Base-by-base conservation (phyloP, 495 filamentous ascomycete genomes). In the Hypoxylon crocopeplum region DNA sequence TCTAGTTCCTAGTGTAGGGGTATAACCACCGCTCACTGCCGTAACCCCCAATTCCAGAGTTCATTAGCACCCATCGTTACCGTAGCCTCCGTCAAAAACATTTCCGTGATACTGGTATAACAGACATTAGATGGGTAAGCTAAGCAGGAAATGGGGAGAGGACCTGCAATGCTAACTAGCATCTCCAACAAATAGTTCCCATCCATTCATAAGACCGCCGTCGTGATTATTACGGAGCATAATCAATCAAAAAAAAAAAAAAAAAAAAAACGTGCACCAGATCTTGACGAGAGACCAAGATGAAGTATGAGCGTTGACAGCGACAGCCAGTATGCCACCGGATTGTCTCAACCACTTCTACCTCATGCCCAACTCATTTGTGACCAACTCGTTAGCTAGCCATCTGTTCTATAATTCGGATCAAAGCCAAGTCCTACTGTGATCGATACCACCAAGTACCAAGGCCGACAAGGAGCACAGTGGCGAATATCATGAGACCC, bases 361-460 rank as follows among this genome's bases (percentile, higher is more conserved):
- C 16, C 17, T 17, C 45, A 17, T 2, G 32, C 13, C 45, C 55
- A 47, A 2, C 38, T 12, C 25, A 46, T 40, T 12, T 15, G 21
- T 12, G 19, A 5, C 49, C 29, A 17, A 13, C 27, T 24, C 5
- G 10, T 37, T n/a, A 48, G 32, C 30, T 38, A 33, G 11, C 34
- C 22, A 44, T 34, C 44, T 21, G 30, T 22, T 37, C 8, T 12
- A 17, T n/a, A 30, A 64, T 15, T 45, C 24, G 19, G 13, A 39
- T 42, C 22, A 56, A 45, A 15, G 45, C 38, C 58, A 51, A 45
- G 21, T 7, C 33, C 56, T 70, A 70, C 24, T 39, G 32, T 21
- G 65, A 64, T 59, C 59, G 63, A 36, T 74, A 52, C 75, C 72
- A 79, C 76, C 77, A 80, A 29, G 61, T 57, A n/a, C 67, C 71